Evolutionary conservation across 2,329 filamentous ascomycete species (phyloP).

Genomic region (Alternaria atra): DNA sequence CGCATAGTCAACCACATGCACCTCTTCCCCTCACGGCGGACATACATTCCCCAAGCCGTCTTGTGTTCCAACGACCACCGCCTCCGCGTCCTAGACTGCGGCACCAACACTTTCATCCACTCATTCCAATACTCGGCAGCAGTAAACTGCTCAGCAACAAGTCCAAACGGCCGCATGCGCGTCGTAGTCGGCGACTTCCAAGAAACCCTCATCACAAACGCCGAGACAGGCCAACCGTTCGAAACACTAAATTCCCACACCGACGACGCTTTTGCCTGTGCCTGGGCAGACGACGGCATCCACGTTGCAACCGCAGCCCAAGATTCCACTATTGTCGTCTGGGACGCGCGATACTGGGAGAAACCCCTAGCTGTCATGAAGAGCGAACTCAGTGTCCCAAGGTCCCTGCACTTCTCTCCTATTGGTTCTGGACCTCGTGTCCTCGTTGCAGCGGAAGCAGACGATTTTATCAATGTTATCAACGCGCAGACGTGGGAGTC

Average conservation of each 20-base stretch:
- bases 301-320: slow-evolving; percentile 80
- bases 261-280: slow-evolving; percentile 79
- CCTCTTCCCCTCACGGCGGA: slow-evolving; percentile 59
- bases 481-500: slow-evolving; percentile 70
- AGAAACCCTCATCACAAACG: slow-evolving; percentile 72
- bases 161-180: slow-evolving; percentile 75
- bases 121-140: slow-evolving; percentile 66
- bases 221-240: slow-evolving; percentile 69
- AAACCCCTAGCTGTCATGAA: slow-evolving; percentile 64
- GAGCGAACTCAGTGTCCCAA: slow-evolving; percentile 73
- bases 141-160: slow-evolving; percentile 77
- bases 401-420: slow-evolving; percentile 76
- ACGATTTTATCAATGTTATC: slow-evolving; percentile 76
- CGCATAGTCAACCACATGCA: slow-evolving; percentile 69
- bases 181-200: slow-evolving; percentile 75
- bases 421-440: slow-evolving; percentile 72
- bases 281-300: slow-evolving; percentile 80
- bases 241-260: slow-evolving; percentile 69
- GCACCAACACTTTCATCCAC: slow-evolving; percentile 66
- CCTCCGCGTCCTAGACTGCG: slow-evolving; percentile 64
- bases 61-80: slow-evolving; percentile 67
- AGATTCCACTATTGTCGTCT: slow-evolving; percentile 76
- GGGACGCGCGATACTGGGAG: slow-evolving; percentile 77
- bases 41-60: slow-evolving; percentile 59
- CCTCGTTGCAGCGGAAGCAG: slow-evolving; percentile 77